A percentile compares a stretch with the other conserved stretches of the same genome.
These are phyloP conservation scores for Hygrophorus russula DNA, from an alignment of 768 basidiomycete genomes.

Conservation along the genomic window DNA sequence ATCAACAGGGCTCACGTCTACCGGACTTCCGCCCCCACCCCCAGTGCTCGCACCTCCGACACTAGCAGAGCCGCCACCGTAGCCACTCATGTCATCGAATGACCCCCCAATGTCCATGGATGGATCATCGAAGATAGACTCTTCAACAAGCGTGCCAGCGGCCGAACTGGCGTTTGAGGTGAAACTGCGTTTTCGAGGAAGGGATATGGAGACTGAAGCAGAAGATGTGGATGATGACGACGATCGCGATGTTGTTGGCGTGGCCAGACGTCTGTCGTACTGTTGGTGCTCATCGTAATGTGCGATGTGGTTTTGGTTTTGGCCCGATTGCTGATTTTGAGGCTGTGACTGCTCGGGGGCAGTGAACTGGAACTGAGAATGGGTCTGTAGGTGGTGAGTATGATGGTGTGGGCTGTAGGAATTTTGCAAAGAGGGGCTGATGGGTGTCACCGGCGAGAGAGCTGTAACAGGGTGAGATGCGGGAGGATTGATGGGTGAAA, in stretches of 20 bases:
- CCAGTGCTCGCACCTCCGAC: slow-evolving; percentile 24
- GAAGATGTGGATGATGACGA: slow-evolving; percentile 42
- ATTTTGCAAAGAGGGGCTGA: slow-evolving; percentile 30
- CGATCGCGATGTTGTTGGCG: slow-evolving; percentile 22
- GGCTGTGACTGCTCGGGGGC: slow-evolving; percentile 20
- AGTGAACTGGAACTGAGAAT: slow-evolving; percentile 44
- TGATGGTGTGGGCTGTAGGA: slow-evolving; percentile 30
- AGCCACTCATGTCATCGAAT: slow-evolving; percentile 38
- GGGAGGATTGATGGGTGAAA: slow-evolving; percentile 48
- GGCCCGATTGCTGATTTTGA: slow-evolving; percentile 1
- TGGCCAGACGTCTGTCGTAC: slow-evolving; percentile 17
- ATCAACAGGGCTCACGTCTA: slow-evolving; percentile 23
- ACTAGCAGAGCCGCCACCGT: background rate
- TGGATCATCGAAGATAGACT: slow-evolving; percentile 29
- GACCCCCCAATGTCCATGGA: slow-evolving; percentile 28
- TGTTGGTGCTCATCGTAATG: slow-evolving; percentile 19
- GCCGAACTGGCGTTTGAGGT: slow-evolving; percentile 26
- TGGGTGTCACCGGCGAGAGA: slow-evolving; percentile 47
- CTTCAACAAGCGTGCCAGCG: slow-evolving; percentile 26
- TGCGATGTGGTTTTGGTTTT: slow-evolving; percentile 2
- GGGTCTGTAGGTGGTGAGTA: slow-evolving; percentile 28
- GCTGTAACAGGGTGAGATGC: slow-evolving; percentile 24
- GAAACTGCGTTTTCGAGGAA: slow-evolving; percentile 62
- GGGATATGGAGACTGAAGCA: slow-evolving; percentile 37
- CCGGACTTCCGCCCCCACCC: slow-evolving; percentile 31